These are phyloP conservation scores for Hypoxylon sp. DNA, from an alignment of 2,329 filamentous ascomycete species.

Conservation along the genomic window DNA sequence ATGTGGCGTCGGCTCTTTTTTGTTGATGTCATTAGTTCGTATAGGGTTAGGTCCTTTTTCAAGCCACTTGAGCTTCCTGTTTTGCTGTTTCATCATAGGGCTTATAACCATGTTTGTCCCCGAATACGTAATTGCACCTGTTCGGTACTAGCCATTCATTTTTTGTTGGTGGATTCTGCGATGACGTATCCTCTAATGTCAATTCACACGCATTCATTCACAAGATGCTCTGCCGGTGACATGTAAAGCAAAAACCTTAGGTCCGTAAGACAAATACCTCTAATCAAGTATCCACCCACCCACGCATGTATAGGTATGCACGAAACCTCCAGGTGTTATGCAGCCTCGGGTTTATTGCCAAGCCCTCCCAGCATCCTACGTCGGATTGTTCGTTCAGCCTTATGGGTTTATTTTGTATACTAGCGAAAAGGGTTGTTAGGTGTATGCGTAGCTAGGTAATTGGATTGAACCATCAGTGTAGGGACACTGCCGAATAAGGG, in stretches of 20 bases:
- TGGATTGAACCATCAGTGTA: too few species aligned
- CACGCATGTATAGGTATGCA: neutral
- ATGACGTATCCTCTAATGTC: constrained; percentile 32
- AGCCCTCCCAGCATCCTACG: constrained; percentile 4
- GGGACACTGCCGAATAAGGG: too few species aligned
- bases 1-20: constrained; percentile 29
- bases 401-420: constrained; percentile 9
- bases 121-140: constrained; percentile 30
- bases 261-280: neutral
- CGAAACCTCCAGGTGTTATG: neutral
- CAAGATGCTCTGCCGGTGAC: neutral
- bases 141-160: constrained; percentile 1
- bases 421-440: neutral
- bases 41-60: constrained; percentile 27
- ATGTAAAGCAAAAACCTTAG: neutral
- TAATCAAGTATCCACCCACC: neutral
- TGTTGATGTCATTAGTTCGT: constrained; percentile 44
- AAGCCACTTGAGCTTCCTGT: constrained; percentile 31
- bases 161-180: constrained; percentile 9
- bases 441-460: neutral
- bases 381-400: constrained; percentile 27
- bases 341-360: constrained; percentile 9
- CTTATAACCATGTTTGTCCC: constrained; percentile 18
- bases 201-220: neutral
- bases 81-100: constrained; percentile 5